These are phyloP conservation scores for Aureobasidium sp. DNA, from an alignment of 2,329 filamentous ascomycete genomes.

Conservation along the genomic window DNA sequence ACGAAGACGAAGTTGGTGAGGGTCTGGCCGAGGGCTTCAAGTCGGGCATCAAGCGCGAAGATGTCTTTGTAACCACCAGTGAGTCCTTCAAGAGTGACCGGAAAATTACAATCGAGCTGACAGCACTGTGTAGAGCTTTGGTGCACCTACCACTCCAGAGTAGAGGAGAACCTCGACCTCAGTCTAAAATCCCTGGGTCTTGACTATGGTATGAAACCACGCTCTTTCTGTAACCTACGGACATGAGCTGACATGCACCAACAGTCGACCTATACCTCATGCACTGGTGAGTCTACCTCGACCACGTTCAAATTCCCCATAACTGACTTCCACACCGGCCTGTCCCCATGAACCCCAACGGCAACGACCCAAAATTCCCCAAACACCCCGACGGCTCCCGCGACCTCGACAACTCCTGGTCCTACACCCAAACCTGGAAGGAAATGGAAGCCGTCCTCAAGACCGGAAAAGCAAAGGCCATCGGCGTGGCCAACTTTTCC, in stretches of 20 bases:
- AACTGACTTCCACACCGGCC: too few species aligned
- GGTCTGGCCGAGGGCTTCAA: conserved; percentile 64
- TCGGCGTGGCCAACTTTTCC: conserved; percentile 43
- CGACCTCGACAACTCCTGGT: conserved; percentile 60
- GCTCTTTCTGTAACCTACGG: background rate
- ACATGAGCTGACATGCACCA: conserved; percentile 30
- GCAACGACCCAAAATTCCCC: conserved; percentile 56
- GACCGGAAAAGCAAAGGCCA: conserved; percentile 40
- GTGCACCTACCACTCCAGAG: conserved; percentile 66
- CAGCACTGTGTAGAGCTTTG: conserved; percentile 35
- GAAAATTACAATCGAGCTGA: background rate
- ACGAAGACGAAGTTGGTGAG: conserved; percentile 74
- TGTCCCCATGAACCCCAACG: conserved; percentile 70
- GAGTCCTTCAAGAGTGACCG: background rate
- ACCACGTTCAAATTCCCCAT: too few species aligned
- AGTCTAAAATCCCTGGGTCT: conserved; percentile 64
- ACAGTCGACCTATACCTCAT: conserved; percentile 48
- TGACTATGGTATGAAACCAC: conserved; percentile 47
- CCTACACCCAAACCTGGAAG: conserved; percentile 70
- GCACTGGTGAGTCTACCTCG: conserved; percentile 68
- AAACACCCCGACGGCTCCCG: conserved; percentile 63
- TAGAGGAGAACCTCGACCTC: conserved; percentile 61
- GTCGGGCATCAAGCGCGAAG: conserved; percentile 61
- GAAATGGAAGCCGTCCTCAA: conserved; percentile 56
- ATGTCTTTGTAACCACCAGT: conserved; percentile 72